Evolutionary conservation across 2,329 filamentous ascomycete genomes (phyloP).

Genomic region (Zymoseptoria ardabiliae): DNA sequence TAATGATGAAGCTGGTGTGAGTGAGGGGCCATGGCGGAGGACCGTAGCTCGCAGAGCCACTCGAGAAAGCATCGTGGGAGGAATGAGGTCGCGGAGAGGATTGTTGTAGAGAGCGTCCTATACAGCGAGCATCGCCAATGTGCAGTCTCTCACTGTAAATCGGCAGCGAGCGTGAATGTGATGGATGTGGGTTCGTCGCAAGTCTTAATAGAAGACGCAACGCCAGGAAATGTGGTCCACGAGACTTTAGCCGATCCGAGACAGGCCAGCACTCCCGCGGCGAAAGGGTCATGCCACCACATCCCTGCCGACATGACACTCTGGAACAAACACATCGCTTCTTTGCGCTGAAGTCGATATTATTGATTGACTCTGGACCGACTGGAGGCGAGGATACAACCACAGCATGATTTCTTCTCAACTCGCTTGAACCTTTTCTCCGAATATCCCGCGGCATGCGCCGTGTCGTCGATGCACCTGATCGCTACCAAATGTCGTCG

Average conservation of each 20-base stretch:
- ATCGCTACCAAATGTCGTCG: constrained; percentile 7
- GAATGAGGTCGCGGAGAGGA: background rate
- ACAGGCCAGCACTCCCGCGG: background rate
- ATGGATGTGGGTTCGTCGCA: background rate
- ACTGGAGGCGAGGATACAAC: background rate
- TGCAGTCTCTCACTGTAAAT: background rate
- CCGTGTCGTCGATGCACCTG: constrained; percentile 17
- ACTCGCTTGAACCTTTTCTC: background rate
- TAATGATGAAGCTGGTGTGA: constrained; percentile 11
- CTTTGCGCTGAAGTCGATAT: background rate
- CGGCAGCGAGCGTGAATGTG: background rate
- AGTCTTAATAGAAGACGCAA: background rate
- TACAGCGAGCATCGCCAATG: background rate
- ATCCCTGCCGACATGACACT: background rate
- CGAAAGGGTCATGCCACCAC: background rate
- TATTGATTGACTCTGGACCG: background rate
- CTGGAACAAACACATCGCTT: background rate
- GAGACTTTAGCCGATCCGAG: background rate
- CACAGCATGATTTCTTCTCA: background rate
- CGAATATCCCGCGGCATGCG: background rate
- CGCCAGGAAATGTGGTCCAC: background rate
- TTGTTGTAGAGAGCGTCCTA: background rate
- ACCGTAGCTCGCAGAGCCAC: constrained; percentile 21
- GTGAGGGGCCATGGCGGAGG: constrained; percentile 13
- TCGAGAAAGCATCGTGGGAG: constrained; percentile 26